Evolutionary conservation across 2,329 filamentous ascomycete genomes (phyloP).

Genomic region (Botrytis hyacinthi): DNA sequence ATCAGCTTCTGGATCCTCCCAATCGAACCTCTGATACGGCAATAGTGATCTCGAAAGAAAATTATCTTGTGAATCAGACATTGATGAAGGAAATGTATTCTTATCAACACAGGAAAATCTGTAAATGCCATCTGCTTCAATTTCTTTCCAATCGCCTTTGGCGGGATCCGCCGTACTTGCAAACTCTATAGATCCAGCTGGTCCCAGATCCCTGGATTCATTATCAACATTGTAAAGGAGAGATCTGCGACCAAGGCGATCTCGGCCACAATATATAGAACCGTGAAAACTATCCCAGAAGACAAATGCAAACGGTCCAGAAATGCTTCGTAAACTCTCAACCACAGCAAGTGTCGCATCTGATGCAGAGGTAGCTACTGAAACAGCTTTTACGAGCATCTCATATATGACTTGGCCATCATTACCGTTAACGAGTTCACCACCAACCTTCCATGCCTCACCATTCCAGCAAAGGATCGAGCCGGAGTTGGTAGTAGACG

Average conservation of each 20-base stretch:
- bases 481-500: conserved; percentile 41
- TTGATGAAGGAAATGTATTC: neutral
- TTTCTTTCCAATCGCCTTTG: conserved; percentile 65
- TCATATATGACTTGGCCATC: conserved; percentile 72
- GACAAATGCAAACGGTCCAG: conserved; percentile 87
- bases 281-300: conserved; percentile 66
- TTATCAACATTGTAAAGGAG: conserved; percentile 60
- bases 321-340: conserved; percentile 57
- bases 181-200: conserved; percentile 52
- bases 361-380: conserved; percentile 23
- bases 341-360: conserved; percentile 43
- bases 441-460: conserved; percentile 79
- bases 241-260: conserved; percentile 83
- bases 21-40: conserved; percentile 23
- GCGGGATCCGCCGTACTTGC: conserved; percentile 66
- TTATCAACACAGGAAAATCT: conserved; percentile 29
- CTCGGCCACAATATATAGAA: conserved; percentile 77
- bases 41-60: conserved; percentile 19
- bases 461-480: conserved; percentile 95
- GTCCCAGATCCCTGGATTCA: conserved; percentile 28
- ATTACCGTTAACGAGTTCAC: conserved; percentile 63
- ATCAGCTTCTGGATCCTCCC: conserved; percentile 19
- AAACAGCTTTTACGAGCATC: conserved; percentile 48
- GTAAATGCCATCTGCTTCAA: conserved; percentile 82
- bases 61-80: neutral